phyloP scores from a whole-genome alignment of 2,329 filamentous ascomycete genomes.

The Saccharata proteae region DNA sequence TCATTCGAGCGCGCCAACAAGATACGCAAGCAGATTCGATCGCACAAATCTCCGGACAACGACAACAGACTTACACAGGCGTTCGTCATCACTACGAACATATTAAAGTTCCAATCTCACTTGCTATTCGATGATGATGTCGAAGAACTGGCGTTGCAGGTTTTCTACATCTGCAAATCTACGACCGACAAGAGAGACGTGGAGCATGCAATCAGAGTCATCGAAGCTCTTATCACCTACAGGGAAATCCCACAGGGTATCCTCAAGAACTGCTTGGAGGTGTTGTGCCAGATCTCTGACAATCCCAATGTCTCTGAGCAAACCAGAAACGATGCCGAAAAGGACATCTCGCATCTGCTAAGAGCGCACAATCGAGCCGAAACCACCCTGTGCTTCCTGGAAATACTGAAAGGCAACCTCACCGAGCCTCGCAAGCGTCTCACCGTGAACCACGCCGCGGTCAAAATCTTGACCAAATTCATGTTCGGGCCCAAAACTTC shows the following conservation, averaged over 20 bases:
- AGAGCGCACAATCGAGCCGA: conserved; percentile 62
- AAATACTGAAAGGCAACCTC: conserved; percentile 38
- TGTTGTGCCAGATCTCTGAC: conserved; percentile 20
- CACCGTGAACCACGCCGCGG: conserved; percentile 42
- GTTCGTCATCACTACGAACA: conserved; percentile 53
- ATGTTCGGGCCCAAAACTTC: conserved; percentile 8
- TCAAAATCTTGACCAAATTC: conserved; percentile 40
- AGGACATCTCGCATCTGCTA: conserved; percentile 57
- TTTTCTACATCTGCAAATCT: conserved; percentile 55
- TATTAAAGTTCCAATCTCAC: conserved; percentile 67
- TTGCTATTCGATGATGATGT: conserved; percentile 52
- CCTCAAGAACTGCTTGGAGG: conserved; percentile 54
- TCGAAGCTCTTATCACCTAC: conserved; percentile 61
- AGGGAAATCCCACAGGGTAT: conserved; percentile 53
- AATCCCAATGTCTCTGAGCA: conserved; percentile 45
- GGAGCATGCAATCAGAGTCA: conserved; percentile 52
- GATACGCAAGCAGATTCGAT: no score
- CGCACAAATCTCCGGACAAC: conserved; percentile 14
- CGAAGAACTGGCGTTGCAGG: conserved; percentile 46
- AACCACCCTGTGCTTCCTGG: conserved; percentile 53
- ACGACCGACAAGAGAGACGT: conserved; percentile 56
- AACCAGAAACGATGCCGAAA: conserved; percentile 59
- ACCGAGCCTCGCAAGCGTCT: conserved; percentile 21
- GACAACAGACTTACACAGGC: conserved; percentile 32
- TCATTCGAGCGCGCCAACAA: conserved; percentile 22